Percentiles rank a stretch among this genome's conserved stretches.
Evolutionary conservation across 2,329 filamentous ascomycete species (phyloP).

Genomic region (Geosmithia putterillii): DNA sequence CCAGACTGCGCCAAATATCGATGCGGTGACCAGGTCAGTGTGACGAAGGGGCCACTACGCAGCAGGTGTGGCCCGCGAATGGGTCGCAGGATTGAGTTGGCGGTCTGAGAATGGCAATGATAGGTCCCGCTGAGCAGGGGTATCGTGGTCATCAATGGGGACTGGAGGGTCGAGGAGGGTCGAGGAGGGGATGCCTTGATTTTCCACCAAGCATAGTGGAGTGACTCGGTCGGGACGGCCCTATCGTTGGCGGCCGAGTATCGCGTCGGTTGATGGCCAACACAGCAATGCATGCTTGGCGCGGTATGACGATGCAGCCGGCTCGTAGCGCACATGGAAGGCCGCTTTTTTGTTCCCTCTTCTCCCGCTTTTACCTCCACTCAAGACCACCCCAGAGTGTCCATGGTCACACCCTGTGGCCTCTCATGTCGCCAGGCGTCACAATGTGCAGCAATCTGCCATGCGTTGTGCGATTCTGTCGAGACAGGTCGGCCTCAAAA

Average conservation of each 20-base stretch:
- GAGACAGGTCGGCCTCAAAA: neutral
- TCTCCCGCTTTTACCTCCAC: neutral
- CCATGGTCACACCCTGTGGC: neutral
- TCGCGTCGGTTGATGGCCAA: conserved; percentile 29
- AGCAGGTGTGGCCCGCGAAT: conserved; percentile 25
- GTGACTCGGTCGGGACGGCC: conserved; percentile 20
- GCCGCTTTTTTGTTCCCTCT: neutral
- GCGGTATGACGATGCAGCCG: neutral
- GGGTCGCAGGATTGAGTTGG: conserved; percentile 36
- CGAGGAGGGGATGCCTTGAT: conserved; percentile 20
- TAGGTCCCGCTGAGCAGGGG: conserved; percentile 20
- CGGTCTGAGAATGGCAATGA: conserved; percentile 23
- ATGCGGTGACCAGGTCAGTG: neutral
- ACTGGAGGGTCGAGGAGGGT: conserved; percentile 19
- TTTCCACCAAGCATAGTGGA: conserved; percentile 21
- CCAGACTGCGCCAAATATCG: neutral
- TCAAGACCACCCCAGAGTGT: no score
- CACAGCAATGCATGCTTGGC: conserved; percentile 26
- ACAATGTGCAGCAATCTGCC: neutral
- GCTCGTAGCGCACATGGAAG: neutral
- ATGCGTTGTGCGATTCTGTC: neutral
- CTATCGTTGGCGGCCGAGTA: conserved; percentile 29
- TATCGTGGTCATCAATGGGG: conserved; percentile 14
- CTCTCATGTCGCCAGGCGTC: neutral
- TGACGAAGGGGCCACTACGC: neutral